Percentiles rank a stretch among this genome's conserved stretches.
phyloP scores from a whole-genome alignment of 148 eudicot species.

The Rhododendron griersonianum region DNA sequence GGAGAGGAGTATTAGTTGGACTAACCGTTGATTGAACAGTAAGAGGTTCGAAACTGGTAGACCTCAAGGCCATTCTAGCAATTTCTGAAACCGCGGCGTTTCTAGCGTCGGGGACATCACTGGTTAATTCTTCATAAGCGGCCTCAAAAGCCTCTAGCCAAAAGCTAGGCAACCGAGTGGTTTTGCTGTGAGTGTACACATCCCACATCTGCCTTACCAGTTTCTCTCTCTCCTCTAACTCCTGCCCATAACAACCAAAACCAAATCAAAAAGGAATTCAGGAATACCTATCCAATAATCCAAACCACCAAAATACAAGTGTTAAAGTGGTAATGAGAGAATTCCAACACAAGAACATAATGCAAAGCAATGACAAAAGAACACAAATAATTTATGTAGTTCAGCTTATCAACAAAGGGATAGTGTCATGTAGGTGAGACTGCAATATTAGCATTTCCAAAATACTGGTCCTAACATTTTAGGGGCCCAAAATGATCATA shows the following conservation, averaged over 20 bases:
- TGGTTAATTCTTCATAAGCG: conserved; percentile 49
- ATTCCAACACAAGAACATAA: not conserved
- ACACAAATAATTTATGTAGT: not conserved
- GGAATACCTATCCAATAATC: not conserved
- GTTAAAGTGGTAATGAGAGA: not conserved
- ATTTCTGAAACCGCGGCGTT: conserved; percentile 41
- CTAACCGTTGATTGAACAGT: conserved; percentile 19
- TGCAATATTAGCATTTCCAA: too few species aligned
- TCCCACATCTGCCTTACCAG: conserved; percentile 54
- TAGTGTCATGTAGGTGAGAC: not conserved
- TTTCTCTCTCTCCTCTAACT: conserved; percentile 53
- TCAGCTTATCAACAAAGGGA: not conserved
- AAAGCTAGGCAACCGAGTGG: conserved; percentile 36
- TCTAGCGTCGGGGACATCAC: conserved; percentile 29
- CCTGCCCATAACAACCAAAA: conserved; percentile 23
- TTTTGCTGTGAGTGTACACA: conserved; percentile 37
- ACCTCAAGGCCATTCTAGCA: conserved; percentile 42
- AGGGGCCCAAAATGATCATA: too few species aligned
- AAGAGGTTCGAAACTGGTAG: conserved; percentile 23
- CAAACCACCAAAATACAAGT: not conserved
- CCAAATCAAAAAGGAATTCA: not conserved
- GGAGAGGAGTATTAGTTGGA: not conserved
- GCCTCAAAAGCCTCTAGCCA: conserved; percentile 56
- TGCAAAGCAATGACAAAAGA: not conserved
- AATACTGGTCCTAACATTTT: too few species aligned